These are phyloP conservation scores for Dryas alaskensis DNA, from an alignment of 306 rosid species.

Conservation along the genomic window DNA sequence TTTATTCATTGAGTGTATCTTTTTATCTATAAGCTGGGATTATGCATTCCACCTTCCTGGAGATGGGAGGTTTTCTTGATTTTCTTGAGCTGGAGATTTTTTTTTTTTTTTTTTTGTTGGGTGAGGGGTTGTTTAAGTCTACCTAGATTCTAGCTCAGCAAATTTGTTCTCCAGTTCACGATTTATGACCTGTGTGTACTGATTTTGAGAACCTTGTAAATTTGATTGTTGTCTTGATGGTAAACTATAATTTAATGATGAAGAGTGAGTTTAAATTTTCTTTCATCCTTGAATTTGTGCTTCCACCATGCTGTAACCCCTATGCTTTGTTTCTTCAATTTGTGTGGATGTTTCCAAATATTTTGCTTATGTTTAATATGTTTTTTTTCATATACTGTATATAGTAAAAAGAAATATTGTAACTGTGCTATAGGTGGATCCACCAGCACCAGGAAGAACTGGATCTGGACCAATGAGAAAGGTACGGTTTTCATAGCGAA, in stretches of 20 bases:
- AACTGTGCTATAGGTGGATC: constrained; percentile 56
- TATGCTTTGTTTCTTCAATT: constrained; percentile 14
- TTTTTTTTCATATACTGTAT: constrained; percentile 7
- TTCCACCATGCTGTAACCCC: background rate
- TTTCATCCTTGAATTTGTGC: constrained; percentile 14
- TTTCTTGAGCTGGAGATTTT: no score
- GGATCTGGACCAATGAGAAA: constrained; percentile 82
- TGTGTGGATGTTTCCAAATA: background rate
- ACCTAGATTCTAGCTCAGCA: no score
- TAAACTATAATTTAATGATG: background rate
- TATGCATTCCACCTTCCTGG: no score
- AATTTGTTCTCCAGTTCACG: background rate
- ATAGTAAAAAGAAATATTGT: constrained; percentile 19
- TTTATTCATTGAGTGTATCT: no score
- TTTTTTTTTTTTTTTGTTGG: no score
- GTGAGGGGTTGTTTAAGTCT: no score
- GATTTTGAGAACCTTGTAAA: background rate
- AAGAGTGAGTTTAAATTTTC: background rate
- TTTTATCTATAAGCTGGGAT: no score
- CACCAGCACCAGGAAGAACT: constrained; percentile 51
- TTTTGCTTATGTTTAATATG: background rate
- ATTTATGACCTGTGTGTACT: background rate
- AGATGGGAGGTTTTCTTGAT: no score
- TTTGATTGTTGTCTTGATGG: background rate
- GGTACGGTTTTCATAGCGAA: constrained; percentile 35